Evolutionary conservation across 2,329 filamentous ascomycete species (phyloP).

Genomic region (Colletotrichum limetticola): DNA sequence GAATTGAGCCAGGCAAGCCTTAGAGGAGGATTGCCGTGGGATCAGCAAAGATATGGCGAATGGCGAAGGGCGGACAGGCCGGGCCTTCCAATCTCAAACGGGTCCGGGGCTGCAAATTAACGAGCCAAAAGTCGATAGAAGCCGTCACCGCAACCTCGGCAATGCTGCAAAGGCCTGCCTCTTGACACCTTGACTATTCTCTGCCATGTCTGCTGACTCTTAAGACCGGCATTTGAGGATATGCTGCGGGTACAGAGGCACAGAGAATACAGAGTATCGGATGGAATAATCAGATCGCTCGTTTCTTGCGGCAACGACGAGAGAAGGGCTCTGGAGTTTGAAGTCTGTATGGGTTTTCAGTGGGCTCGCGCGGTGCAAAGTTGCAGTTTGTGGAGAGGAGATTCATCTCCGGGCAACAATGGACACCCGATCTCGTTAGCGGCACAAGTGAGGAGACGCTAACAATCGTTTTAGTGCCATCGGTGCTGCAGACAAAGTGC

Average conservation of each 20-base stretch:
- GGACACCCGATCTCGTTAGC: slow-evolving; percentile 27
- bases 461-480: slow-evolving; percentile 13
- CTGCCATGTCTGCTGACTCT: background rate
- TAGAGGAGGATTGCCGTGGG: background rate
- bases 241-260: too few species aligned
- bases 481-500: slow-evolving; percentile 20
- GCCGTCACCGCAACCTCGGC: background rate
- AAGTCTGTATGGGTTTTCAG: background rate
- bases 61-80: slow-evolving; percentile 20
- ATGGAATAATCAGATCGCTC: background rate
- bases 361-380: background rate
- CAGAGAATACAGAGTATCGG: background rate
- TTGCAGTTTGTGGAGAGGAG: slow-evolving; percentile 25
- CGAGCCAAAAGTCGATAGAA: background rate
- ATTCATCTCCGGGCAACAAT: slow-evolving; percentile 32
- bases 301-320: background rate
- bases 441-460: slow-evolving; percentile 1
- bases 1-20: background rate
- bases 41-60: slow-evolving; percentile 11
- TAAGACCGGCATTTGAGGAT: background rate
- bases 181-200: background rate
- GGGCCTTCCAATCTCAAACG: slow-evolving; percentile 13
- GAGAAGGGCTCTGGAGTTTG: background rate
- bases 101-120: slow-evolving; percentile 21
- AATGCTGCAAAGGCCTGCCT: background rate